Evolutionary conservation across 495 filamentous ascomycete genomes (phyloP).

Genomic region (Penicillium maclennaniae): DNA sequence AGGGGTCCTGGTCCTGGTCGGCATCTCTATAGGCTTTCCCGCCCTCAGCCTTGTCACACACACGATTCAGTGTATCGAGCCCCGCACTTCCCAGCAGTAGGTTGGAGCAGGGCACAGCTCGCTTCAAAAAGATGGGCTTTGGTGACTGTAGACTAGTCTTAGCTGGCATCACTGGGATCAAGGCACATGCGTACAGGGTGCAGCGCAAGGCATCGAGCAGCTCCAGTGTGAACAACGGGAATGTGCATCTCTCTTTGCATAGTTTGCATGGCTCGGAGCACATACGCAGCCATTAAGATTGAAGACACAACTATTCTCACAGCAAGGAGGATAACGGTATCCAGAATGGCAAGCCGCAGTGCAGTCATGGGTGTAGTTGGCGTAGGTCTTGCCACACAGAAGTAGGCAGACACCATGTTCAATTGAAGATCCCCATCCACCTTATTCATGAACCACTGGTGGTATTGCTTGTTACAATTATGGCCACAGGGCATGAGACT

Average conservation of each 20-base stretch:
- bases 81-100: conserved; percentile 2
- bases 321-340: conserved; percentile 51
- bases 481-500: conserved; percentile 56
- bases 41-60: conserved; percentile 1
- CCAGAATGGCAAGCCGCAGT: conserved; percentile 50
- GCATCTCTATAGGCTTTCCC: conserved; percentile 47
- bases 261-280: conserved; percentile 64
- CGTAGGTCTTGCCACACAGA: conserved; percentile 51
- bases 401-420: conserved; percentile 51
- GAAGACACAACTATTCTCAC: conserved; percentile 54
- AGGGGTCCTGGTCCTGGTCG: conserved; percentile 55
- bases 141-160: conserved; percentile 59
- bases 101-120: conserved; percentile 53
- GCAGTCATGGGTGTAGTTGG: conserved; percentile 59
- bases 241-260: conserved; percentile 56
- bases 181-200: conserved; percentile 59
- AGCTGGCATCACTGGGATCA: conserved; percentile 62
- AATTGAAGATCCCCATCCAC: conserved; percentile 16
- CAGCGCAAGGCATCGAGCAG: conserved; percentile 63
- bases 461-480: conserved; percentile 50
- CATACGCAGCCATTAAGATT: conserved; percentile 55
- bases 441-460: conserved; percentile 38
- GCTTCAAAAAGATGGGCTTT: conserved; percentile 64
- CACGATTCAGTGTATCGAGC: conserved; percentile 1
- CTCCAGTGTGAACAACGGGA: conserved; percentile 52